Percentiles rank a stretch among this genome's conserved stretches.
Conservation (phyloP, 768 basidiomycete species). For the Leccinum aurantiacum region DNA sequence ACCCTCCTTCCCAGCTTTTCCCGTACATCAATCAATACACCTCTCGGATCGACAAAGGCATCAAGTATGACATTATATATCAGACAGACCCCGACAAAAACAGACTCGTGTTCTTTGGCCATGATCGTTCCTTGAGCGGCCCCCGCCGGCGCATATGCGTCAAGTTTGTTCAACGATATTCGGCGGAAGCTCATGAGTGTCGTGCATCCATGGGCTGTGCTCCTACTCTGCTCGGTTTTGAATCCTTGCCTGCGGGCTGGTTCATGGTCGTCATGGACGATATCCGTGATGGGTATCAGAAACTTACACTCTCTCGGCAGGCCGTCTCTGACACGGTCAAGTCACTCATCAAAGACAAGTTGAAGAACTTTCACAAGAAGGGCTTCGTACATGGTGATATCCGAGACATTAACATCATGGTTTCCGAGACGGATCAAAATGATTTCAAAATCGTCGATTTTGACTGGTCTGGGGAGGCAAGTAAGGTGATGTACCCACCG, state of each 20-base stretch:
- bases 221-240: constrained; percentile 26
- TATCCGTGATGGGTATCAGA: not conserved
- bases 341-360: not conserved
- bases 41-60: constrained; percentile 5
- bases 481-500: not conserved
- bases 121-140: constrained; percentile 1
- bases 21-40: constrained; percentile 9
- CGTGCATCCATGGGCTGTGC: constrained; percentile 25
- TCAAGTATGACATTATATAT: constrained; percentile 18
- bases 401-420: not conserved
- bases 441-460: not conserved
- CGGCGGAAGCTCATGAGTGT: constrained; percentile 27
- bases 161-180: constrained; percentile 25
- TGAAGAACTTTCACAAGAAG: not conserved
- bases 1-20: not conserved
- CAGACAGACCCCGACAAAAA: constrained; percentile 1
- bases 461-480: not conserved
- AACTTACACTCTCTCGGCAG: too few relatives aligned
- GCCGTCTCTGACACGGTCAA: not conserved
- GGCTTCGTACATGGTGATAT: not conserved
- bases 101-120: constrained; percentile 12
- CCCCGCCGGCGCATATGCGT: constrained; percentile 13
- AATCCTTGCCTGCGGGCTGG: constrained; percentile 29
- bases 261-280: constrained; percentile 37
- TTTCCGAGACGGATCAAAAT: not conserved